Percentiles rank a stretch among this genome's conserved stretches.
Conservation (phyloP, 371 early-diverging fungal genomes). For the Dichotomocladium elegans region DNA sequence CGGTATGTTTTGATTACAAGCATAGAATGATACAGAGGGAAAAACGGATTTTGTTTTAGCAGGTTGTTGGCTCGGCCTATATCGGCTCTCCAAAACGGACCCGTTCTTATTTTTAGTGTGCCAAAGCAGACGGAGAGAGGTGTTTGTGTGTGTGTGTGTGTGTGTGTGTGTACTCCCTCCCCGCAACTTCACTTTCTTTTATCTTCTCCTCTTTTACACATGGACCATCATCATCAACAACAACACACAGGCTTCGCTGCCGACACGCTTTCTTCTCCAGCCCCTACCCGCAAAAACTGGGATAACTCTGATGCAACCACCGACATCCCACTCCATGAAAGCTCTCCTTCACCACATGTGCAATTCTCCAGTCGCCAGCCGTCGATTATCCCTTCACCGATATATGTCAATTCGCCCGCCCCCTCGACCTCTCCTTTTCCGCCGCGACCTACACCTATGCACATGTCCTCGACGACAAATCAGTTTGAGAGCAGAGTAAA, state of each 20-base stretch:
- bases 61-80: too few relatives aligned
- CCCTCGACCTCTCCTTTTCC: neutral
- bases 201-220: too few relatives aligned
- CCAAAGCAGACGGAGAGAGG: too few relatives aligned
- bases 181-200: too few relatives aligned
- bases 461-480: neutral
- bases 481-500: neutral
- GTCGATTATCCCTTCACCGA: conserved; percentile 14
- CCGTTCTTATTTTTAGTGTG: too few relatives aligned
- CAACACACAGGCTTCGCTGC: conserved; percentile 3
- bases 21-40: too few relatives aligned
- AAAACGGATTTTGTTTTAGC: too few relatives aligned
- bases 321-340: conserved; percentile 14
- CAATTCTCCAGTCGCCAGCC: conserved; percentile 20
- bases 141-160: too few relatives aligned
- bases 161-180: too few relatives aligned
- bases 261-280: conserved; percentile 7
- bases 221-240: too few relatives aligned
- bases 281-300: conserved; percentile 10
- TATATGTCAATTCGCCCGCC: conserved; percentile 6
- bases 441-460: conserved; percentile 9
- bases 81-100: too few relatives aligned
- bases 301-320: conserved; percentile 3
- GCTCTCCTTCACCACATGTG: conserved; percentile 14
- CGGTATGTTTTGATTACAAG: too few relatives aligned